Evolutionary conservation across 2,329 filamentous ascomycete species (phyloP), one percentile per base, ranked within the genome.

Genomic region (Cytospora mali): DNA sequence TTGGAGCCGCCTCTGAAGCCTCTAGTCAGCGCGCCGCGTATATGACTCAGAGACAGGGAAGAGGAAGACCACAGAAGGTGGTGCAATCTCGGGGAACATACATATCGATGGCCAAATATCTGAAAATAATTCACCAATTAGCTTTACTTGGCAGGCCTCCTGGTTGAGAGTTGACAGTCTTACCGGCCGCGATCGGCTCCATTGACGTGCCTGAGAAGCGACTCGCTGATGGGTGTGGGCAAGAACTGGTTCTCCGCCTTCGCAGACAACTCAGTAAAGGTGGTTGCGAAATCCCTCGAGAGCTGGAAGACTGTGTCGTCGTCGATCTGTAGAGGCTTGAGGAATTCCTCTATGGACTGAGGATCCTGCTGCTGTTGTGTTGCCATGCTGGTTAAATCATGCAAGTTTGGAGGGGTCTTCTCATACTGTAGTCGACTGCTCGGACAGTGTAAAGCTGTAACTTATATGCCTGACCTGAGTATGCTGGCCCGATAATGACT

Each of bases 71-170:
- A 11, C 25, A 23, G 33, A 13, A 27, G 58, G 66, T 72, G 62
- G 33, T 29, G 7, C n/a, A 79, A 67, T 71, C 74, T 29, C 49
- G 28, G 55, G 54, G 68, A 69, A 69, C 83, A 81, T 75, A 89
- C 88, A 86, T 88, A 75, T 86, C 88, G 75, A 87, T 88, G 62
- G 80, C 87, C 66, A 83, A 81, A 74, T 85, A 82, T 66, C 85
- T 88, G n/a, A n/a, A 68, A 25, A 51, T 50, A 11, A 53, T 70
- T 62, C 49, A n/a, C 35, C 13, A 55, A 60, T 39, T 59, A 66
- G 46, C 42, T 25, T 35, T 6, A 21, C 39, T 23, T 21, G n/a
- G n/a, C n/a, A n/a, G n/a, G n/a, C n/a, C n/a, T 42, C 39, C 7
- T 14, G 9, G 42, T 46, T 51, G 39, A 39, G 42, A 50, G 18